Evolutionary conservation across 345 rosid species (phyloP), one percentile per base, ranked within the genome.

Genomic region (Turritis glabra): DNA sequence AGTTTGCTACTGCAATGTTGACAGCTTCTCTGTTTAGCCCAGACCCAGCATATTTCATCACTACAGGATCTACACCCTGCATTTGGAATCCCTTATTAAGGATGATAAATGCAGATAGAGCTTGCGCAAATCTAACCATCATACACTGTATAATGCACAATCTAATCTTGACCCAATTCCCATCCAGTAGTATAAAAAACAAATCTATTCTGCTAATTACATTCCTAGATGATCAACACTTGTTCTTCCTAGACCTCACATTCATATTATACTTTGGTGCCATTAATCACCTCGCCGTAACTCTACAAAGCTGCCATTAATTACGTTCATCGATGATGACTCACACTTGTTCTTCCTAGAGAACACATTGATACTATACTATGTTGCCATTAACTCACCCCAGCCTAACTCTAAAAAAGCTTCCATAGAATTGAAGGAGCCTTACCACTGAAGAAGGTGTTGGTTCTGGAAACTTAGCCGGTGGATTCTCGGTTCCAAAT

Each of bases 1-100:
- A 93, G 78, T 82, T 90, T 57, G 95, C 87, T 66, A 92, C 87
- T 1, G 96, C 98, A 51, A 87, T 58, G 25, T 76, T 71, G 76
- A 89, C 93, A 61, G 91, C 93, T 44, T 89, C 97, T 63, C 85
- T 86, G 78, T 67, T 83, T 12, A 87, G 88, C 35, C 95, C 93
- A 6, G 83, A 78, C 14, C 93, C 82, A 72, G 84, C 66, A 69
- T 92, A 92, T 67, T 83, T 90, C 83, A 81, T 86, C 68, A 84
- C 88, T 19, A 88, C 71, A 19, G 89, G 90, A 79, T 89, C 94
- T 52, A 74, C 78, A 68, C 85, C 91, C 91, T 91, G 91, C 85
- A 77, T 63, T 44, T 4, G 2, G 14, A 61, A 61, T 19, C 53
- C 3, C 61, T 35, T 11, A 18, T 57, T 47, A 48, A 27, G 5